A percentile compares a stretch with the other conserved stretches of the same genome.
Evolutionary conservation across 177 flowering plant genomes (phyloP).

Genomic region (Tripterygium wilfordii): DNA sequence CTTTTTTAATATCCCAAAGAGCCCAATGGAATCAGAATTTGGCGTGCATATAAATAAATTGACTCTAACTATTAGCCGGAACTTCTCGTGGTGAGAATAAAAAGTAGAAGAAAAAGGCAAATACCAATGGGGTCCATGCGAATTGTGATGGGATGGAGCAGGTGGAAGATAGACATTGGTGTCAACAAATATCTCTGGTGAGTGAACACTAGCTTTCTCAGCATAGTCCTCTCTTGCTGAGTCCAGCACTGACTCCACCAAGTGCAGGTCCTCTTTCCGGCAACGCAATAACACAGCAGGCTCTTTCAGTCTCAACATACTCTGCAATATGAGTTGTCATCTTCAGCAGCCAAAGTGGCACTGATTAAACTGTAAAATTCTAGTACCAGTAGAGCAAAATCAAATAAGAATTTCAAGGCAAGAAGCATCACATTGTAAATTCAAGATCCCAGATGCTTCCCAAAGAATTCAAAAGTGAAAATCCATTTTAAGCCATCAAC

Average conservation of each 20-base stretch:
- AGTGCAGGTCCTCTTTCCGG: conserved; percentile 51
- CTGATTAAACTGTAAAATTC: too few relatives aligned
- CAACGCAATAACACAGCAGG: conserved; percentile 83
- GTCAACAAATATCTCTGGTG: conserved; percentile 76
- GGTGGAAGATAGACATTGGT: conserved; percentile 56
- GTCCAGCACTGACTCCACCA: conserved; percentile 61
- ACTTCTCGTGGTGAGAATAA: not conserved
- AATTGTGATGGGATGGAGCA: conserved; percentile 54
- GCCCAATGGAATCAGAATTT: not conserved
- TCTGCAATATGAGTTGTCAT: conserved; percentile 30
- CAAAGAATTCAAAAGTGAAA: too few relatives aligned
- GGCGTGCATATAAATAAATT: too few relatives aligned
- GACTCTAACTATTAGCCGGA: not conserved
- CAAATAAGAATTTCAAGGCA: too few relatives aligned
- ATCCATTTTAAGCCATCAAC: too few relatives aligned
- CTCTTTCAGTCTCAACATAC: conserved; percentile 85
- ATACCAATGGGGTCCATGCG: conserved; percentile 74
- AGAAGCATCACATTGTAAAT: too few relatives aligned
- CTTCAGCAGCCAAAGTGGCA: too few relatives aligned
- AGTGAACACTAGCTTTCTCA: conserved; percentile 54
- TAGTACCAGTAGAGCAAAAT: too few relatives aligned
- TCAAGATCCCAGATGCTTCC: too few relatives aligned
- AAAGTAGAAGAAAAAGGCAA: not conserved
- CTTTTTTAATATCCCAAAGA: too few relatives aligned
- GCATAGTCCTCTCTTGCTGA: conserved; percentile 69